phyloP scores from a whole-genome alignment of 495 filamentous ascomycete genomes.

The Cudoniella acicularis region DNA sequence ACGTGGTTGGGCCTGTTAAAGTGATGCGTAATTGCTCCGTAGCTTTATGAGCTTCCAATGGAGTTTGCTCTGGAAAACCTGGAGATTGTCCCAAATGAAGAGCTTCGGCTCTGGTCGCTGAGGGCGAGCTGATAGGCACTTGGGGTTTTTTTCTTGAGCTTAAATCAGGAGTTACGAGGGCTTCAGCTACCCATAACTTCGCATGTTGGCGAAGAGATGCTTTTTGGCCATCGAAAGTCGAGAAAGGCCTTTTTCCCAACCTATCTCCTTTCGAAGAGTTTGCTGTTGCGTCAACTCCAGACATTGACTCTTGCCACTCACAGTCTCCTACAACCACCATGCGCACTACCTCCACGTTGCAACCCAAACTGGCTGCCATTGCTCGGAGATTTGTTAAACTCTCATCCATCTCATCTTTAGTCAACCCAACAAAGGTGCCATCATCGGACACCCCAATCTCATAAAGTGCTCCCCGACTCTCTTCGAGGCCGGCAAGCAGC shows the following conservation, averaged over 20 bases:
- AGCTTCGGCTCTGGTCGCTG: neutral
- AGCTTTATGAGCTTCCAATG: conserved; percentile 13
- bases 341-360: conserved; percentile 76
- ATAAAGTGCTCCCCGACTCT: conserved; percentile 88
- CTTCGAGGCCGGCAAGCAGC: conserved; percentile 78
- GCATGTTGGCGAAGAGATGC: conserved; percentile 34
- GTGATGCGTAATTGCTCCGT: conserved; percentile 87
- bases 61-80: conserved; percentile 3
- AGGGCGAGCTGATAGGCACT: neutral
- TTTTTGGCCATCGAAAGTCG: neutral
- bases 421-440: conserved; percentile 86
- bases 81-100: neutral
- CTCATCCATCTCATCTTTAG: conserved; percentile 86
- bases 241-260: neutral
- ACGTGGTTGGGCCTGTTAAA: conserved; percentile 84
- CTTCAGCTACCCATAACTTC: conserved; percentile 86
- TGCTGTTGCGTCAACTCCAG: no score
- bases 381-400: conserved; percentile 75
- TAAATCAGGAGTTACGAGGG: conserved; percentile 64
- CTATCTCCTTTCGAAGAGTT: neutral
- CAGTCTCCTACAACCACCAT: conserved; percentile 84
- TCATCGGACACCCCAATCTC: conserved; percentile 97
- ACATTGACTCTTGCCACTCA: conserved; percentile 59
- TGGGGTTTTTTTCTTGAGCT: conserved; percentile 25
- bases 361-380: conserved; percentile 91